A percentile compares a stretch with the other conserved stretches of the same genome.
Evolutionary conservation across 805 yeast genomes (phyloP).

Genomic region (Ogataea chonburiensis): DNA sequence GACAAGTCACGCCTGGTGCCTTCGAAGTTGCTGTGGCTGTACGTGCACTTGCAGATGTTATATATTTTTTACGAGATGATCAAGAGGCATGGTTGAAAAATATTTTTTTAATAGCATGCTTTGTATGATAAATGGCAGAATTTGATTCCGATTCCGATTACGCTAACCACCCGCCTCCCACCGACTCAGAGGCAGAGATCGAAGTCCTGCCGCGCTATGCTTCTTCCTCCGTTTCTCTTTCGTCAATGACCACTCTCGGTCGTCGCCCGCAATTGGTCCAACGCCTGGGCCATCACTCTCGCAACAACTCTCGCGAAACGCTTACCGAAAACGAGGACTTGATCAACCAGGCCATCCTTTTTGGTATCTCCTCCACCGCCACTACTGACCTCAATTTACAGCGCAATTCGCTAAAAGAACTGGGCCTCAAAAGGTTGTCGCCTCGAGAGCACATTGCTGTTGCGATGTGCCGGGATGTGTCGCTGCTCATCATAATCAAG

Average conservation of each 20-base stretch:
- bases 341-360: conserved; percentile 21
- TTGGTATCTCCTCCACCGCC: conserved; percentile 30
- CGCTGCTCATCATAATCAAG: conserved; percentile 42
- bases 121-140: conserved; percentile 5
- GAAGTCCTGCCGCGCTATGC: conserved; percentile 20
- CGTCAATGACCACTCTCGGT: conserved; percentile 11
- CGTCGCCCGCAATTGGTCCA: conserved; percentile 4
- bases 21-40: conserved; percentile 4
- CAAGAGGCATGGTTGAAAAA: conserved; percentile 13
- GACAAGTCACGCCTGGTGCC: conserved; percentile 3
- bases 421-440: conserved; percentile 69
- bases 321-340: conserved; percentile 15
- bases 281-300: conserved; percentile 5
- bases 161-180: conserved; percentile 43
- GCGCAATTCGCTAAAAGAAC: conserved; percentile 44
- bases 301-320: conserved; percentile 13
- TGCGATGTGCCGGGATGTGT: conserved; percentile 76
- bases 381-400: conserved; percentile 28
- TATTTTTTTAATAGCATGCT: conserved; percentile 4
- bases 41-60: conserved; percentile 8
- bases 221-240: conserved; percentile 19
- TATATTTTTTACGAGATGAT: conserved; percentile 21
- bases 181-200: conserved; percentile 31
- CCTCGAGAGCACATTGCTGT: conserved; percentile 74
- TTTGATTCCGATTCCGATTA: conserved; percentile 31